Evolutionary conservation across 2,329 filamentous ascomycete genomes (phyloP).

Genomic region (Cytospora paraplurivora): DNA sequence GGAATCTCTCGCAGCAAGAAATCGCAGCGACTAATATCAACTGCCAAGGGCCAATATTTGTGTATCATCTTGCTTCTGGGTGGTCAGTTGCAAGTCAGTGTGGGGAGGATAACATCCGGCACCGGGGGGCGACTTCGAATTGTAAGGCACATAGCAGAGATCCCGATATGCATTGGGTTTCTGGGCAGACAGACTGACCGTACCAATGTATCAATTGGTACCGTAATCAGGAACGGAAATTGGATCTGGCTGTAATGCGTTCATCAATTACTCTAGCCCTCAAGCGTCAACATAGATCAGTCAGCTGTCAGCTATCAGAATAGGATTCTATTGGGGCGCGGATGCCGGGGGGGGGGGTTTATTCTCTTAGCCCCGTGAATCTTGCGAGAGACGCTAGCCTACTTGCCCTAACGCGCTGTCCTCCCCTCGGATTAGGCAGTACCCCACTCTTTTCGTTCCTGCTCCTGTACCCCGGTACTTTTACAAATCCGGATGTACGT

Average conservation of each 20-base stretch:
- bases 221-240: too few relatives aligned
- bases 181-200: too few relatives aligned
- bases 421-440: slow-evolving; percentile 19
- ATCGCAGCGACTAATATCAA: slow-evolving; percentile 9
- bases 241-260: too few relatives aligned
- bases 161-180: too few relatives aligned
- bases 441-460: slow-evolving; percentile 19
- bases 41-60: slow-evolving; percentile 5
- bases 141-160: slow-evolving; percentile 1
- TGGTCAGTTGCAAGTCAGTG: slow-evolving; percentile 21
- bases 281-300: too few relatives aligned
- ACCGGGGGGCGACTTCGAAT: slow-evolving; percentile 21
- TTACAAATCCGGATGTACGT: slow-evolving; percentile 21
- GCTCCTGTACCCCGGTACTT: background rate
- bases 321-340: background rate
- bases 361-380: background rate
- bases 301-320: background rate
- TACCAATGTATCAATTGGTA: too few relatives aligned
- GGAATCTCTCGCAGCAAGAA: slow-evolving; percentile 11
- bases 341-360: background rate
- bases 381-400: background rate
- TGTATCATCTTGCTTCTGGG: slow-evolving; percentile 15
- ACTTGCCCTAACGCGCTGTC: slow-evolving; percentile 3
- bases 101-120: slow-evolving; percentile 15
- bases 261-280: too few relatives aligned